Conservation (phyloP, 2,329 filamentous ascomycete species). For the Aspergillus ochraceus region DNA sequence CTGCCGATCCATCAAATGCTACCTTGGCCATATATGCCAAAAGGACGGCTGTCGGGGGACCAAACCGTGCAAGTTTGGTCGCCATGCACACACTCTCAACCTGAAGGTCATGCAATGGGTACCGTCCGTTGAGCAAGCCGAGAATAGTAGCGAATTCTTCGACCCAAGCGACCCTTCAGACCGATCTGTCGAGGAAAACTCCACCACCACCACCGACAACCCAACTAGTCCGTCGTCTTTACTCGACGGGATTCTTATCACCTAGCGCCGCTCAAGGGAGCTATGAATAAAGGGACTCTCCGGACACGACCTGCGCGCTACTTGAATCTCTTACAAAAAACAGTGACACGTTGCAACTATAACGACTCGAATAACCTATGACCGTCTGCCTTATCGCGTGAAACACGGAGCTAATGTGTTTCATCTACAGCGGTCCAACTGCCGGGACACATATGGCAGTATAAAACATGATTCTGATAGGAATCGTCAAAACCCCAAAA, state of each 20-base stretch:
- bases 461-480: background rate
- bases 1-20: conserved; percentile 48
- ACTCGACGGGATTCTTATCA: background rate
- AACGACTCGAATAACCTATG: too few species aligned
- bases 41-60: conserved; percentile 31
- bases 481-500: background rate
- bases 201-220: background rate
- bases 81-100: conserved; percentile 28
- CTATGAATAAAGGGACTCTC: too few species aligned
- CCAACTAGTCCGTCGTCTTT: background rate
- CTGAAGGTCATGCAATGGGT: conserved; percentile 25
- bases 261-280: background rate
- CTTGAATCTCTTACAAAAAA: too few species aligned
- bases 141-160: background rate
- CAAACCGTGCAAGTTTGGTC: conserved; percentile 32
- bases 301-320: too few species aligned
- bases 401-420: background rate
- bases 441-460: too few species aligned
- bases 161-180: background rate
- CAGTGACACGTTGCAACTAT: too few species aligned
- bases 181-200: background rate
- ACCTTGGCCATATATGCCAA: conserved; percentile 47
- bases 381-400: too few species aligned
- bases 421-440: background rate
- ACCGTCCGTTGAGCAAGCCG: conserved; percentile 18